phyloP scores from a whole-genome alignment of 179 eudicot species.

The Beta corolliflora region DNA sequence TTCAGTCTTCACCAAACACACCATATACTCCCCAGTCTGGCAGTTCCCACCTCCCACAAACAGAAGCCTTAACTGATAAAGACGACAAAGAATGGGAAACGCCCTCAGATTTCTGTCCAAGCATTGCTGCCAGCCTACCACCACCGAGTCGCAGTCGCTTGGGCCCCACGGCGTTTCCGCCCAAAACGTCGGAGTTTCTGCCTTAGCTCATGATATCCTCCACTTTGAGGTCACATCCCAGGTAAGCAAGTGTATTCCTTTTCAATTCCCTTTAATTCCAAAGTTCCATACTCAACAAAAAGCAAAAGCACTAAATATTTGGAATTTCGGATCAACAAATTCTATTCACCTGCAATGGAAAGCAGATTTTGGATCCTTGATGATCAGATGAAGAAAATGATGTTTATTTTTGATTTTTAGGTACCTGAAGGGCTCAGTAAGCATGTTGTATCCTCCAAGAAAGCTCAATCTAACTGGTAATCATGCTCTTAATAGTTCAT shows the following conservation, averaged over 20 bases:
- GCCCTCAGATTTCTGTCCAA: slow-evolving; percentile 59
- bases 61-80: background rate
- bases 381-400: background rate
- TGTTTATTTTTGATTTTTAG: slow-evolving; percentile 32
- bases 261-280: background rate
- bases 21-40: background rate
- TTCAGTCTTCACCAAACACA: background rate
- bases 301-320: background rate
- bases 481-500: background rate
- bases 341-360: background rate
- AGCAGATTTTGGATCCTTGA: background rate
- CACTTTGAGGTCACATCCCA: slow-evolving; percentile 72
- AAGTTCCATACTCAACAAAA: too few relatives aligned
- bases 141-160: slow-evolving; percentile 36
- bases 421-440: slow-evolving; percentile 78
- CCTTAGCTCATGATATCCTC: slow-evolving; percentile 77
- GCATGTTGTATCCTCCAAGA: slow-evolving; percentile 83
- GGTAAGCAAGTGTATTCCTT: too few relatives aligned
- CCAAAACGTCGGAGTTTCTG: slow-evolving; percentile 60
- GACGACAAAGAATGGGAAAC: slow-evolving; percentile 61
- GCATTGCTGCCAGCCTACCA: slow-evolving; percentile 51
- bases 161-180: slow-evolving; percentile 70
- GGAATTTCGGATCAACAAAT: background rate
- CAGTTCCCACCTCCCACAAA: background rate
- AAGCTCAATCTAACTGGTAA: slow-evolving; percentile 94